Evolutionary conservation across 148 eudicot species (phyloP).

Genomic region (Bassia scoparia): DNA sequence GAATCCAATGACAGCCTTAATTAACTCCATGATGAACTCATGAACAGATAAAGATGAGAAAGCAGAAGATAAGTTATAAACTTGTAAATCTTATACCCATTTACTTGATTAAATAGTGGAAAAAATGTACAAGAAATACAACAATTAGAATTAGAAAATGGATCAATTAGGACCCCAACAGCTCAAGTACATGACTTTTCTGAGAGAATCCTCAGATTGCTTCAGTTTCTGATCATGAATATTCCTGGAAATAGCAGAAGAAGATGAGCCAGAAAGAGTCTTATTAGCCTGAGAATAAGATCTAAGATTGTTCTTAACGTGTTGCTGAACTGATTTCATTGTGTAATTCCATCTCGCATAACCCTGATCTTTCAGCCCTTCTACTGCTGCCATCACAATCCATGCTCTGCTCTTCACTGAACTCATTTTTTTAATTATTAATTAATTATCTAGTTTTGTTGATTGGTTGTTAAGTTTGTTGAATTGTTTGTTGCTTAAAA

Average conservation of each 20-base stretch:
- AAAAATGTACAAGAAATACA: too few species aligned
- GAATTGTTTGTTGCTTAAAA: background rate
- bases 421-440: background rate
- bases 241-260: background rate
- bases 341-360: conserved; percentile 24
- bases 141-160: background rate
- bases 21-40: too few species aligned
- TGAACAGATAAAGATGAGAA: too few species aligned
- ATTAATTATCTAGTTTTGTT: too few species aligned
- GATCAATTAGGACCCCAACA: conserved; percentile 20
- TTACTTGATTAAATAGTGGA: too few species aligned
- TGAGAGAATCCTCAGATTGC: conserved; percentile 15
- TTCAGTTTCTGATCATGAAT: conserved; percentile 13
- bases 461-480: too few species aligned
- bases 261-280: conserved; percentile 6
- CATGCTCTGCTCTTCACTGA: background rate
- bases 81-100: too few species aligned
- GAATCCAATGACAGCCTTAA: too few species aligned
- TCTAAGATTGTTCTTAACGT: conserved; percentile 11
- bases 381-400: conserved; percentile 18
- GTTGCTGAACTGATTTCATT: conserved; percentile 9
- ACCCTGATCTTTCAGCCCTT: conserved; percentile 27
- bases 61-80: too few species aligned
- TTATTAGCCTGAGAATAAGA: conserved; percentile 23
- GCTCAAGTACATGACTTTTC: conserved; percentile 24